Conservation (phyloP, 2,329 filamentous ascomycete genomes). For the Sporothrix schenckii region DNA sequence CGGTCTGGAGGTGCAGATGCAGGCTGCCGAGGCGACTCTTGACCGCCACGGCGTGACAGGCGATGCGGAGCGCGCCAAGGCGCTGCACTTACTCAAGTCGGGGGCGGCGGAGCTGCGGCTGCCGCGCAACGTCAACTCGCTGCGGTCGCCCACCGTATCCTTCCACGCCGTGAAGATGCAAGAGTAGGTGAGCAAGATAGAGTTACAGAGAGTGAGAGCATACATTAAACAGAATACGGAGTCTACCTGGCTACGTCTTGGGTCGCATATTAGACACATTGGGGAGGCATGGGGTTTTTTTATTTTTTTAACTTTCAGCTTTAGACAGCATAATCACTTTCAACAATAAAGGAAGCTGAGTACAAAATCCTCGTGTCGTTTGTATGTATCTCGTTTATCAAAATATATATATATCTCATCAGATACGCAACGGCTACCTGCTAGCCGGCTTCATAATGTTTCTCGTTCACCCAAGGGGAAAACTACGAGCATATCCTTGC, state of each 20-base stretch:
- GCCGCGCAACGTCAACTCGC: constrained; percentile 70
- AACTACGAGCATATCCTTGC: neutral
- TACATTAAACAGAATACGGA: constrained; percentile 5
- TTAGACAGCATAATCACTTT: constrained; percentile 20
- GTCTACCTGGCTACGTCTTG: neutral
- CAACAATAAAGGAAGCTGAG: neutral
- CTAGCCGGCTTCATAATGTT: neutral
- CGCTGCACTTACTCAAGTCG: constrained; percentile 68
- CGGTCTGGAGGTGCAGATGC: constrained; percentile 60
- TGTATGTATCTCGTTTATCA: constrained; percentile 7
- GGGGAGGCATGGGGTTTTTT: neutral
- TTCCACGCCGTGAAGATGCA: constrained; percentile 62
- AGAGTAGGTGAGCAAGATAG: constrained; percentile 23
- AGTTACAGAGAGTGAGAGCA: neutral
- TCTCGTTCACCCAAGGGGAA: neutral
- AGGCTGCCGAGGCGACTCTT: constrained; percentile 46
- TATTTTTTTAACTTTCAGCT: neutral
- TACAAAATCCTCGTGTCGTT: too few species aligned
- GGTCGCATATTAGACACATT: constrained; percentile 25
- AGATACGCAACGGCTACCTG: constrained; percentile 1
- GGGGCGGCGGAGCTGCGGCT: constrained; percentile 89
- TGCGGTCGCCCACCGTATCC: constrained; percentile 66
- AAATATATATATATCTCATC: neutral
- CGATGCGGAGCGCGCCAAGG: constrained; percentile 56
- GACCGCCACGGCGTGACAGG: constrained; percentile 29